A percentile compares a stretch with the other conserved stretches of the same genome.
Conservation (phyloP, 352 stramenopile genomes). For the Albugo laibachii region DNA sequence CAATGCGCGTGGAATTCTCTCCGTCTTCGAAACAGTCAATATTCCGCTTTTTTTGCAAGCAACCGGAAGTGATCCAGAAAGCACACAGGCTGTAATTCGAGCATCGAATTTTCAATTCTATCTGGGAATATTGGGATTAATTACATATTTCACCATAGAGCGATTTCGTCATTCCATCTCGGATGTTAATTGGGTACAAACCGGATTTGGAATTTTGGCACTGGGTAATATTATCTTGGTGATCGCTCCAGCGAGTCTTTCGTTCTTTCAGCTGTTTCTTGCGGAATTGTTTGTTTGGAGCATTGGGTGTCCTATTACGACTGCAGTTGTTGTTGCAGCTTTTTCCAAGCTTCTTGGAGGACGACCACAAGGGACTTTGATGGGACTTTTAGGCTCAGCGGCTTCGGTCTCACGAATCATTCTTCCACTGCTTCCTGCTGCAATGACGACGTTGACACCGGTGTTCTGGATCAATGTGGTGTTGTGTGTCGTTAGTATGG, state of each 20-base stretch:
- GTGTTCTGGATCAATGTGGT: slow-evolving; percentile 4
- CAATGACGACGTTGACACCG: slow-evolving; percentile 2
- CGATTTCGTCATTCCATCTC: slow-evolving; percentile 14
- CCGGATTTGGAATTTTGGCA: slow-evolving; percentile 24
- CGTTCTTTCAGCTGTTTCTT: not conserved
- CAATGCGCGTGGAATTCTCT: slow-evolving; percentile 32
- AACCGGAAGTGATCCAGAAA: slow-evolving; percentile 14
- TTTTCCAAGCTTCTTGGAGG: slow-evolving; percentile 6
- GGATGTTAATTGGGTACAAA: slow-evolving; percentile 21
- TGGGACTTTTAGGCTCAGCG: slow-evolving; percentile 5
- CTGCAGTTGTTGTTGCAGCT: slow-evolving; percentile 3
- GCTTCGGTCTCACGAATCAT: slow-evolving; percentile 7
- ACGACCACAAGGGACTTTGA: slow-evolving; percentile 4
- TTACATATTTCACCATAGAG: slow-evolving; percentile 21
- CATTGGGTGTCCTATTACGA: slow-evolving; percentile 7
- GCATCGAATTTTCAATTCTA: slow-evolving; percentile 29
- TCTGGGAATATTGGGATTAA: slow-evolving; percentile 26
- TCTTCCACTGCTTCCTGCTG: slow-evolving; percentile 3
- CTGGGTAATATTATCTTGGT: slow-evolving; percentile 27
- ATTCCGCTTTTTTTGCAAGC: slow-evolving; percentile 27
- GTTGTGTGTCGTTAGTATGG: not conserved
- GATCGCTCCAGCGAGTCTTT: not conserved
- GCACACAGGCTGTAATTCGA: slow-evolving; percentile 2
- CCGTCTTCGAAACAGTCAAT: slow-evolving; percentile 55
- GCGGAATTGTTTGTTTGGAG: slow-evolving; percentile 5